Percentiles rank a stretch among this genome's conserved stretches.
phyloP scores from a whole-genome alignment of 192 early-diverging fungal species.

The Thamnidium elegans region DNA sequence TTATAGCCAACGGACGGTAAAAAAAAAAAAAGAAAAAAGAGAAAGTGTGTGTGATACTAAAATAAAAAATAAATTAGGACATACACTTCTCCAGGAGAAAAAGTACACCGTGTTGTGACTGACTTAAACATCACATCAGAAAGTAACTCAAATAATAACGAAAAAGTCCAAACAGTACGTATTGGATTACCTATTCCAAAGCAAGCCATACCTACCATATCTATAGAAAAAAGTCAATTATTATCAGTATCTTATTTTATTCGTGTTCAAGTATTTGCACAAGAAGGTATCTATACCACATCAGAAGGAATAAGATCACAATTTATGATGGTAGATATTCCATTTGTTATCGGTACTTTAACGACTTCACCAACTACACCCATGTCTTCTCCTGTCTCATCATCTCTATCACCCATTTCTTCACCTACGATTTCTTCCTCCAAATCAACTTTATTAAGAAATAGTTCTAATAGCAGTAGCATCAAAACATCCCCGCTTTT shows the following conservation, averaged over 20 bases:
- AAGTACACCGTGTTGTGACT: background rate
- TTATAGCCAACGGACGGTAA: background rate
- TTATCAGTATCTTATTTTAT: conserved; percentile 13
- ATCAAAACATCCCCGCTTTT: background rate
- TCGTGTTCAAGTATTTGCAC: conserved; percentile 1
- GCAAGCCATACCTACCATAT: background rate
- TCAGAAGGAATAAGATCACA: background rate
- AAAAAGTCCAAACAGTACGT: background rate
- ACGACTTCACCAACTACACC: background rate
- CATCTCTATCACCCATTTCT: background rate
- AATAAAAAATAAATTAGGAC: background rate
- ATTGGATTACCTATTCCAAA: conserved; percentile 6
- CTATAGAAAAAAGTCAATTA: conserved; percentile 4
- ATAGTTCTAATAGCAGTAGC: background rate
- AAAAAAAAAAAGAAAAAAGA: too few relatives aligned
- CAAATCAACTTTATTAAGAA: background rate
- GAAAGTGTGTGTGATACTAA: too few relatives aligned
- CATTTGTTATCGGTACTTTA: conserved; percentile 3
- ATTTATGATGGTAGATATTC: conserved; percentile 9
- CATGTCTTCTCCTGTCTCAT: background rate
- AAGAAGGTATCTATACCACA: background rate
- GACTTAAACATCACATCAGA: background rate
- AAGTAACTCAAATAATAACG: background rate
- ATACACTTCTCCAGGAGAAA: conserved; percentile 1
- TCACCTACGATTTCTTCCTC: background rate